Evolutionary conservation across 2,329 filamentous ascomycete genomes (phyloP).

Genomic region (Alternaria burnsii): DNA sequence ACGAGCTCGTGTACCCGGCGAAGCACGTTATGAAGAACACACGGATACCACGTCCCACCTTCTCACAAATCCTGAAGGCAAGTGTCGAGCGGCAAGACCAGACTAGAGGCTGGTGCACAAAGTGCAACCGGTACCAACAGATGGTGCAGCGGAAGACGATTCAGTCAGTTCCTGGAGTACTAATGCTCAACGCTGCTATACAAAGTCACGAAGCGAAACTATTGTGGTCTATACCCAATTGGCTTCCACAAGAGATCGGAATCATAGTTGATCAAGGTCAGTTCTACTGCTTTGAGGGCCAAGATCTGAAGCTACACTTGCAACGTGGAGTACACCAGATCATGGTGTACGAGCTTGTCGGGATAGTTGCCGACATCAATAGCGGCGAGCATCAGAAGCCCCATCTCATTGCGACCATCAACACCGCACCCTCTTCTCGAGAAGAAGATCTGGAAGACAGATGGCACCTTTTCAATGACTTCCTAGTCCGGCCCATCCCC

Average conservation of each 20-base stretch:
- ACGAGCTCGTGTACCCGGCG: conserved; percentile 83
- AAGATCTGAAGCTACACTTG: conserved; percentile 82
- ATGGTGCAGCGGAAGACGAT: conserved; percentile 86
- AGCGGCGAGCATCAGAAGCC: conserved; percentile 84
- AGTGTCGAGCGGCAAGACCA: conserved; percentile 91
- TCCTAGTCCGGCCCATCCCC: conserved; percentile 82
- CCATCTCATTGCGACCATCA: conserved; percentile 90
- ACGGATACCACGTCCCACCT: conserved; percentile 66
- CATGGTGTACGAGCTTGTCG: conserved; percentile 88
- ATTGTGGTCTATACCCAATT: conserved; percentile 88
- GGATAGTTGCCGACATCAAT: conserved; percentile 89
- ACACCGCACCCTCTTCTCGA: conserved; percentile 75
- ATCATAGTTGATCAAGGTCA: conserved; percentile 90
- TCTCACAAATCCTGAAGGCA: conserved; percentile 90
- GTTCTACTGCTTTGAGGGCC: conserved; percentile 93
- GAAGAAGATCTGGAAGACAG: conserved; percentile 69
- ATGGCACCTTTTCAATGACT: conserved; percentile 99
- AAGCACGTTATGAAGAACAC: conserved; percentile 64
- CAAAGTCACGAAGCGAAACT: conserved; percentile 77
- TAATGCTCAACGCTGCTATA: conserved; percentile 85
- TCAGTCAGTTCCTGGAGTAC: conserved; percentile 80
- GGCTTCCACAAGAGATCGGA: conserved; percentile 93
- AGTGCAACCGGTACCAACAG: conserved; percentile 89
- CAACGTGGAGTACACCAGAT: conserved; percentile 82
- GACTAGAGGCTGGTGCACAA: conserved; percentile 90